Percentiles rank a stretch among this genome's conserved stretches.
These are phyloP conservation scores for Aureobasidium sp. DNA, from an alignment of 2,329 filamentous ascomycete genomes.

Conservation along the genomic window DNA sequence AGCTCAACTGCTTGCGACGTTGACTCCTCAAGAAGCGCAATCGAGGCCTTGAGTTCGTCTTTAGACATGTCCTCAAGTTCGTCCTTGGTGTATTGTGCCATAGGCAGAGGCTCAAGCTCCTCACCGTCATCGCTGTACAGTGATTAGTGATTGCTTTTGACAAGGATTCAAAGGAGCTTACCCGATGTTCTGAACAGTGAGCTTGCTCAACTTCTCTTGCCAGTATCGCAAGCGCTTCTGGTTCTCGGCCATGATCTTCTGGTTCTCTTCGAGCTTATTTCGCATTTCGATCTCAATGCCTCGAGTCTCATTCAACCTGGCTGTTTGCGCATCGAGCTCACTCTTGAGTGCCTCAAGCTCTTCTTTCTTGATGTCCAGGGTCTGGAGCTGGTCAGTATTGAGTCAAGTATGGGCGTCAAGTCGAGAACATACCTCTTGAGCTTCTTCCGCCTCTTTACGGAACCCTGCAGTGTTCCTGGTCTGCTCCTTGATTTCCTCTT, in stretches of 20 bases:
- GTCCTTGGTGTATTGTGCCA: constrained; percentile 73
- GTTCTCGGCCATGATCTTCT: constrained; percentile 81
- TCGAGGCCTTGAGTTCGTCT: constrained; percentile 55
- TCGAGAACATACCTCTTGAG: constrained; percentile 51
- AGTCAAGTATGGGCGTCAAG: neutral
- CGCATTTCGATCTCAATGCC: constrained; percentile 95
- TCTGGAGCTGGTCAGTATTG: constrained; percentile 34
- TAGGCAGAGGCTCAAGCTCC: constrained; percentile 49
- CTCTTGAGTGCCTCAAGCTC: constrained; percentile 73
- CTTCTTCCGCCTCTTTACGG: constrained; percentile 68
- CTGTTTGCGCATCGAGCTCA: constrained; percentile 77
- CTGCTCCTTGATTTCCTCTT: constrained; percentile 72
- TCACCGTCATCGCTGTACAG: constrained; percentile 44
- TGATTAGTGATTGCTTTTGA: neutral
- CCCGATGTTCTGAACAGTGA: constrained; percentile 68
- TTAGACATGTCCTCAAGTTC: constrained; percentile 59
- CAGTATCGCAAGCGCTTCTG: constrained; percentile 78
- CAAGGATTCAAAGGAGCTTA: neutral
- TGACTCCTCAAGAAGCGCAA: constrained; percentile 62
- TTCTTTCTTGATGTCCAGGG: constrained; percentile 69
- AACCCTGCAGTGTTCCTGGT: constrained; percentile 67
- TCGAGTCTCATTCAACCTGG: constrained; percentile 80
- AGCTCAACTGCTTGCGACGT: constrained; percentile 87
- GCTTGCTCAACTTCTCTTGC: constrained; percentile 82
- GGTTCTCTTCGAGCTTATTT: constrained; percentile 93